Conservation (phyloP, 1,284 basidiomycete genomes). For the Puccinia horiana region DNA sequence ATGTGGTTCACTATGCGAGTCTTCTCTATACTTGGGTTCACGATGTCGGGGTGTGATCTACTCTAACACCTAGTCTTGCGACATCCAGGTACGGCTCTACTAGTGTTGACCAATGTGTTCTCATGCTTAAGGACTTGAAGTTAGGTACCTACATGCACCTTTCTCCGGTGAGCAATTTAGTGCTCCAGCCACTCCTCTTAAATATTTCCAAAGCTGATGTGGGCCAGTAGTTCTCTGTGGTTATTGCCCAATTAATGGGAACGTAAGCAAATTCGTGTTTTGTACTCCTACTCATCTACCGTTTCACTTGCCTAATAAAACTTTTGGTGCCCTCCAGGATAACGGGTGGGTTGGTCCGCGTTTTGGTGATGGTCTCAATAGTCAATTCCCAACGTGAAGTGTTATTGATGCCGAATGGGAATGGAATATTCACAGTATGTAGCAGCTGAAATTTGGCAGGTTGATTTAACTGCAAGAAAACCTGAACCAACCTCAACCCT, state of each 20-base stretch:
- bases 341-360: constrained; percentile 17
- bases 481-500: background rate
- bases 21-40: background rate
- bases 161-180: constrained; percentile 11
- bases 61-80: background rate
- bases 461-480: background rate
- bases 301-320: background rate
- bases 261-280: constrained; percentile 6
- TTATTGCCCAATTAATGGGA: constrained; percentile 35
- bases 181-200: background rate
- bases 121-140: constrained; percentile 47
- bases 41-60: too few species aligned
- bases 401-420: constrained; percentile 35
- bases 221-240: background rate
- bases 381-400: constrained; percentile 37
- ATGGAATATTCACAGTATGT: constrained; percentile 46
- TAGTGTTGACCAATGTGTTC: constrained; percentile 28
- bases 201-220: constrained; percentile 1
- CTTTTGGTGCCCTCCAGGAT: constrained; percentile 10
- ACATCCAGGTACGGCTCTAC: constrained; percentile 27
- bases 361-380: constrained; percentile 29
- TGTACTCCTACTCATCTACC: background rate
- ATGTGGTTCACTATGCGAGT: constrained; percentile 44
- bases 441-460: background rate
- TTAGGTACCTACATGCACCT: constrained; percentile 41